Evolutionary conservation across 1,284 basidiomycete species (phyloP).

Genomic region (Paramarasmius palmivorus): DNA sequence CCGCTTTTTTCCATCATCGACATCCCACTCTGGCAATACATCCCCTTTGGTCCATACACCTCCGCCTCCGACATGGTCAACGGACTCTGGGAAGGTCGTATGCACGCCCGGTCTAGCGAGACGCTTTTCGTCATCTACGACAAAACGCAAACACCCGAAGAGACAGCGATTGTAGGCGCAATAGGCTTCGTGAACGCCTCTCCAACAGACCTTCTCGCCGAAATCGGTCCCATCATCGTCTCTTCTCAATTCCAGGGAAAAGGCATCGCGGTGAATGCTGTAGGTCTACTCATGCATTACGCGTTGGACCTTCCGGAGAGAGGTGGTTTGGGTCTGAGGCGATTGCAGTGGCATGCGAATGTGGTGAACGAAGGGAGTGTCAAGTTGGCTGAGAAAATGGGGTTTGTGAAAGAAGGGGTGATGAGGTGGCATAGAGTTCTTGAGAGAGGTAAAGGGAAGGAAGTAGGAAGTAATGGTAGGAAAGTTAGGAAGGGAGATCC

Average conservation of each 20-base stretch:
- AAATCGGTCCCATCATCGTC: slow-evolving; percentile 52
- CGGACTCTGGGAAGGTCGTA: slow-evolving; percentile 10
- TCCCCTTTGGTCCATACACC: slow-evolving; percentile 12
- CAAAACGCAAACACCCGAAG: slow-evolving; percentile 7
- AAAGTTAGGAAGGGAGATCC: slow-evolving; percentile 40
- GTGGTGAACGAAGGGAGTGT: slow-evolving; percentile 50
- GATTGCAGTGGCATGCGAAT: slow-evolving; percentile 66
- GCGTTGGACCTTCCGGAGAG: slow-evolving; percentile 55
- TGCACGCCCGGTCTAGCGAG: neutral
- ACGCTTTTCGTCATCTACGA: slow-evolving; percentile 14
- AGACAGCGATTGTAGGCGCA: slow-evolving; percentile 41
- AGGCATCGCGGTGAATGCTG: slow-evolving; percentile 61
- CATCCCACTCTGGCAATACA: slow-evolving; percentile 4
- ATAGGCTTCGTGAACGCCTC: slow-evolving; percentile 43
- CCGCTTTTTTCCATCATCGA: neutral
- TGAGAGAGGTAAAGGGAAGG: slow-evolving; percentile 32
- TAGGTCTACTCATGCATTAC: slow-evolving; percentile 59
- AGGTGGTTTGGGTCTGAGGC: slow-evolving; percentile 57
- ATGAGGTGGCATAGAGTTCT: slow-evolving; percentile 55
- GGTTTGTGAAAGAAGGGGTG: slow-evolving; percentile 58
- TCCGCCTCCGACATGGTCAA: slow-evolving; percentile 9
- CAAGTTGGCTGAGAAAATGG: slow-evolving; percentile 55
- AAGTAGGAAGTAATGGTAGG: slow-evolving; percentile 32
- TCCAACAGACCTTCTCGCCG: slow-evolving; percentile 37
- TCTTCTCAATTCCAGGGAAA: slow-evolving; percentile 64